Evolutionary conservation across 805 yeast genomes (phyloP).

Genomic region (Peterozyma xylosa): DNA sequence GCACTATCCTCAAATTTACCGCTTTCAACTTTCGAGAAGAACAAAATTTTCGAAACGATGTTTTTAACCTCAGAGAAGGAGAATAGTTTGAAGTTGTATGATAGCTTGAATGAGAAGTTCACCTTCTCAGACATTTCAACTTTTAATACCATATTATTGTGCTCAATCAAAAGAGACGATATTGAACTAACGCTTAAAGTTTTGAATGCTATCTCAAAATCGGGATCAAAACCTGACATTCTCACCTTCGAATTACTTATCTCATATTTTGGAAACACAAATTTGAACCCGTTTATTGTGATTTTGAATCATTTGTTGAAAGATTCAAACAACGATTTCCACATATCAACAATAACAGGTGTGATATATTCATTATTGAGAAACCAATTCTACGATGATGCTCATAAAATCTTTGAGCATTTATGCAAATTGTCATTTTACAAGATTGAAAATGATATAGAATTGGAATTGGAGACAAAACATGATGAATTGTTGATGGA

Average conservation of each 20-base stretch:
- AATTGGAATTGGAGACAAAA: no score
- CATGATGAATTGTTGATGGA: no score
- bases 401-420: no score
- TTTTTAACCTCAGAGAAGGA: conserved; percentile 3
- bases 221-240: background rate
- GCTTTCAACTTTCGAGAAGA: background rate
- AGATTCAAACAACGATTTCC: background rate
- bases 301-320: background rate
- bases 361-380: no score
- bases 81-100: background rate
- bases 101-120: background rate
- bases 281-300: background rate
- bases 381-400: no score
- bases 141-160: conserved; percentile 1
- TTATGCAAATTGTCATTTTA: no score
- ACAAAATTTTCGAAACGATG: background rate
- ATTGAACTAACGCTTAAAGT: background rate
- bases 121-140: background rate
- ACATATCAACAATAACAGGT: background rate
- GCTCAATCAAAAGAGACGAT: background rate
- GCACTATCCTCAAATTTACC: conserved; percentile 1
- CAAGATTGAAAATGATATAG: no score
- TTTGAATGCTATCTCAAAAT: background rate
- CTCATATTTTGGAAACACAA: background rate
- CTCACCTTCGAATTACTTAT: background rate